Base-by-base conservation (phyloP, 306 rosid species). In the Pterocarpus santalinus region DNA sequence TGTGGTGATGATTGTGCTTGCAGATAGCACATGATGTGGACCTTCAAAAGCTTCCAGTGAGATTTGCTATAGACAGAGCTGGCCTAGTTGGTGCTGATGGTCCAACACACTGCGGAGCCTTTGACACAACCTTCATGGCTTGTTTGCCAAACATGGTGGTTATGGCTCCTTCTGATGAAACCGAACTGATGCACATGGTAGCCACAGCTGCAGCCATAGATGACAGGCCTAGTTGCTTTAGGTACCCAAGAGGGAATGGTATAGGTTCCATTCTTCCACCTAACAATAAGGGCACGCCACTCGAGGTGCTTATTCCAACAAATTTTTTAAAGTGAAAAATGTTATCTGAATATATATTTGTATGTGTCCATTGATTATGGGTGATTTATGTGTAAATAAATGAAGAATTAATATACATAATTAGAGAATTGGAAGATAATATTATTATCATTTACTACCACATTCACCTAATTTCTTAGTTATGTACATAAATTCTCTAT, bases 51-150 rank as follows among this genome's bases (percentile, higher is more conserved):
- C 86, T 91, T 13, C 92, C 96, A 0, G 96, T 89, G 6, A 83
- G 93, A 63, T 91, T 89, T 72, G 93, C 94, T 0, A 17, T 90
- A 11, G 94, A 90, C 65, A 85, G 94, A 52, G 94, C 89, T 34
- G 94, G 94, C 7, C 80, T 90, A 46, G 92, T 88, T 0, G 94
- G 94, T 16, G 94, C 92, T 33, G 94, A 90, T 85, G 94, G 94
- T 58, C 94, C 94, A 55, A 90, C 92, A 4, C 94, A 90, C 36
- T 90, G 94, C 10, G 94, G 94, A 41, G 94, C 94, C n/a, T 90
- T 88, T 73, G 94, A 90, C 82, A 85, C 85, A 38, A 90, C 92
- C 8, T 90, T 83, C 83, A 85, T 90, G 94, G 91, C 90, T 51
- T 90, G 92, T 77, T 83, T 90, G 73, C 94, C 94, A 4, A 90